Conservation (phyloP, 768 basidiomycete species). For the Xerocomus brunneocitrinus region DNA sequence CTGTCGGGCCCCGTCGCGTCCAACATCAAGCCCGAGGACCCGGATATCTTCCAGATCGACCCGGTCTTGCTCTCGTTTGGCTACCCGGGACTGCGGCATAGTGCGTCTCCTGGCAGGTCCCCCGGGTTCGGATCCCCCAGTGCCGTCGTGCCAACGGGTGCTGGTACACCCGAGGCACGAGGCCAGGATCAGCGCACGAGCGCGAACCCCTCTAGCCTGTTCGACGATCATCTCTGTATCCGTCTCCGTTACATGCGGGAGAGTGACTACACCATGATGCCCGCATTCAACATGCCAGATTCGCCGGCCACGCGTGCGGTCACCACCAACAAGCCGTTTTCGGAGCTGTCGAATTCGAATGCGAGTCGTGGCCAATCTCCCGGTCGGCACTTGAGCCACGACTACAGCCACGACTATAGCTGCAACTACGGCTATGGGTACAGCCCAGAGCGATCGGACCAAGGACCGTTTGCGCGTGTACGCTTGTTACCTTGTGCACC, state of each 20-base stretch:
- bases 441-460: background rate
- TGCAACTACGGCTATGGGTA: background rate
- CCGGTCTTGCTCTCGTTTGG: conserved; percentile 20
- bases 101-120: background rate
- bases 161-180: background rate
- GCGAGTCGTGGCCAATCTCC: background rate
- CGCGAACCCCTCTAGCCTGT: background rate
- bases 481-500: background rate
- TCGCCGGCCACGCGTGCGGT: background rate
- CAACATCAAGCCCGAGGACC: background rate
- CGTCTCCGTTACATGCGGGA: background rate
- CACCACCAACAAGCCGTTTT: background rate
- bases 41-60: conserved; percentile 22
- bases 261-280: background rate
- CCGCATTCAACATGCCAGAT: background rate
- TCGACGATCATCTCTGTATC: background rate
- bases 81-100: conserved; percentile 4
- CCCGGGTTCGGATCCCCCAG: background rate
- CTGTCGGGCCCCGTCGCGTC: conserved; percentile 10
- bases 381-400: background rate
- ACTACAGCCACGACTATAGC: background rate
- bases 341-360: background rate
- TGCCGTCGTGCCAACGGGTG: background rate
- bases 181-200: background rate
- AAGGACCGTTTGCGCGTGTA: background rate